Evolutionary conservation across 2,329 filamentous ascomycete species (phyloP).

Genomic region (Diaporthe vexans): DNA sequence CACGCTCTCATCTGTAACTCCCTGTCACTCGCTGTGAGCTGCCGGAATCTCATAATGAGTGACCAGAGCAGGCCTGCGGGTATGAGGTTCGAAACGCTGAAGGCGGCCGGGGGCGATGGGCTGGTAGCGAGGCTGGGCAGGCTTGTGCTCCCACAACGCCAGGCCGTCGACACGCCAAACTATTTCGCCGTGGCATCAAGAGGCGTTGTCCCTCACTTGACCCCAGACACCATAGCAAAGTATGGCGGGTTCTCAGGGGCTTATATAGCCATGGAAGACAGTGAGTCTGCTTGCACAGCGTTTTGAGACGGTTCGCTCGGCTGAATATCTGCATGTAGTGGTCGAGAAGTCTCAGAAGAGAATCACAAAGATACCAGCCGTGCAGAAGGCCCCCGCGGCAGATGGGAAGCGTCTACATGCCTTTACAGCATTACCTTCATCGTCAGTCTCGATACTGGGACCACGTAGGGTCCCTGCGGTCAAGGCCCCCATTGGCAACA

Average conservation of each 20-base stretch:
- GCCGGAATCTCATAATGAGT: slow-evolving; percentile 42
- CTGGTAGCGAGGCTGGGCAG: slow-evolving; percentile 75
- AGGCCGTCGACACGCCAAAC: slow-evolving; percentile 83
- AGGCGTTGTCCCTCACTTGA: slow-evolving; percentile 88
- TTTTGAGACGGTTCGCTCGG: neutral
- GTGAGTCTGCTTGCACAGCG: slow-evolving; percentile 66
- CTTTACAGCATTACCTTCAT: slow-evolving; percentile 80
- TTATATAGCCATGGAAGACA: slow-evolving; percentile 92
- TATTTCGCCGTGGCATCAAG: slow-evolving; percentile 86
- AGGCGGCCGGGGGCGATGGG: slow-evolving; percentile 54
- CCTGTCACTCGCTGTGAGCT: neutral
- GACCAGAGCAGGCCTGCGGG: slow-evolving; percentile 34
- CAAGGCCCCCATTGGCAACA: slow-evolving; percentile 77
- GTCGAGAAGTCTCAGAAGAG: slow-evolving; percentile 62
- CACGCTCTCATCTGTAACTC: neutral
- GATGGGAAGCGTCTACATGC: slow-evolving; percentile 74
- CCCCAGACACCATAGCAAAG: slow-evolving; percentile 83
- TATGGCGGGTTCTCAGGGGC: slow-evolving; percentile 76
- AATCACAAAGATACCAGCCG: slow-evolving; percentile 60
- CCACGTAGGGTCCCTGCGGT: slow-evolving; percentile 85
- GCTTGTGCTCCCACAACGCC: slow-evolving; percentile 73
- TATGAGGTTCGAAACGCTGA: slow-evolving; percentile 64
- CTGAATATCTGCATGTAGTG: slow-evolving; percentile 57
- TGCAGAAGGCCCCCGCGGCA: slow-evolving; percentile 51
- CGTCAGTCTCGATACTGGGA: slow-evolving; percentile 78